phyloP scores from a whole-genome alignment of 1,139 yeast species.

The Pichia sp. region DNA sequence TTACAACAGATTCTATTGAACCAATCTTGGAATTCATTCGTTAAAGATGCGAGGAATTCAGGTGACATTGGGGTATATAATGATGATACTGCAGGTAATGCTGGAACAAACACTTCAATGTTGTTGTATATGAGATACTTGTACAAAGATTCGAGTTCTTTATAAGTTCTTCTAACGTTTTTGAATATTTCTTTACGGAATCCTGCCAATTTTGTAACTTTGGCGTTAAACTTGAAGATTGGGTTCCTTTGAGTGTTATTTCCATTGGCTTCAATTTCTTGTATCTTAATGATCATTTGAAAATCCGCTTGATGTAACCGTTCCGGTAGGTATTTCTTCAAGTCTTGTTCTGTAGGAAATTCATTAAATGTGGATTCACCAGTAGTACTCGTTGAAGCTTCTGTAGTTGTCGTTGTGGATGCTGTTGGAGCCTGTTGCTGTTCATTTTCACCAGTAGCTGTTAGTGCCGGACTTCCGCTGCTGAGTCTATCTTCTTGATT shows the following conservation, averaged over 20 bases:
- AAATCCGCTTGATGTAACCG: conserved; percentile 36
- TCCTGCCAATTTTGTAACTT: conserved; percentile 52
- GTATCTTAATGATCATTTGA: conserved; percentile 38
- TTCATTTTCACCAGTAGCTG: background rate
- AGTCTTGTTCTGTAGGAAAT: conserved; percentile 39
- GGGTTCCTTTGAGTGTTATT: conserved; percentile 43
- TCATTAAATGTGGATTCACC: conserved; percentile 23
- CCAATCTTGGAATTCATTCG: conserved; percentile 77
- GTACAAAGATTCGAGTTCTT: conserved; percentile 75
- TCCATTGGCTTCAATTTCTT: conserved; percentile 48
- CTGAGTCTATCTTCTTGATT: background rate
- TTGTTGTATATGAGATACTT: conserved; percentile 76
- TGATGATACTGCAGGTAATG: conserved; percentile 72
- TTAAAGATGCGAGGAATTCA: conserved; percentile 66
- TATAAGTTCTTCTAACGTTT: conserved; percentile 77
- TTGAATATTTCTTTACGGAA: conserved; percentile 71
- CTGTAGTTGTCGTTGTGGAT: no score
- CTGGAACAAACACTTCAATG: conserved; percentile 92
- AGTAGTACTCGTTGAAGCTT: conserved; percentile 11
- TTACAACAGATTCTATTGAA: conserved; percentile 69
- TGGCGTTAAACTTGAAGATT: conserved; percentile 46
- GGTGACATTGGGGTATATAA: conserved; percentile 82
- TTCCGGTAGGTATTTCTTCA: conserved; percentile 51
- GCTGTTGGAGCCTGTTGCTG: no score
- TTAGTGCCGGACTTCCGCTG: background rate